Evolutionary conservation across 1,284 basidiomycete species (phyloP), one percentile per base, ranked within the genome.

Genomic region (Malassezia globosa): DNA sequence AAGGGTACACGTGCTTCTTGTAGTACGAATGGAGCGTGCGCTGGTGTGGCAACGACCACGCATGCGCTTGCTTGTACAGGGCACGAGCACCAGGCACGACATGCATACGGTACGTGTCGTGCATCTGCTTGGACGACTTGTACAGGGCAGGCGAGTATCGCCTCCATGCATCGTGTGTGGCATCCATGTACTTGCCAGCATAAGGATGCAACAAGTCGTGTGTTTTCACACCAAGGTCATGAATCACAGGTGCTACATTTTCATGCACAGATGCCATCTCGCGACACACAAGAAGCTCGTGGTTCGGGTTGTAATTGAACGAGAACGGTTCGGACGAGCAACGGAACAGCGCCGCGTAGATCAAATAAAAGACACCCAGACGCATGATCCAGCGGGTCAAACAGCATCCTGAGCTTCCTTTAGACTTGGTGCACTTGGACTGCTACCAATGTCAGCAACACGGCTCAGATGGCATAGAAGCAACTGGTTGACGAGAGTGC

Each of bases 301-400:
- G 64, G 35, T 61, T 59, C 19, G 46, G 42, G 4, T 57, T 52
- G 54, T 60, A 69, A 24, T 63, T 42, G 47, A 68, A 68, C 23
- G 58, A 50, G 36, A 68, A 61, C 5, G 66, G 62, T 18, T 42
- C 43, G 13, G 65, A 60, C n/a, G 61, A 55, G 40, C 66, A 69
- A 22, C 52, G 51, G 59, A 60, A 69, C 2, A 69, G 47, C 1
- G 60, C 62, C 7, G 63, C 56, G 24, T 48, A 56, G 37, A 66
- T 27, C 33, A 49, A 14, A 18, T 48, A 37, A 3, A 46, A 26
- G 22, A 58, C 33, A n/a, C 38, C 11, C 14, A 54, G 6, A 25
- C 46, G 39, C 11, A 42, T 7, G 10, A 54, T 3, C 18, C 40
- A 41, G 3, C 38, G 19, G 23, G 31, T 43, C 18, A 43, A 16